Evolutionary conservation across 495 filamentous ascomycete genomes (phyloP), one percentile per base, ranked within the genome.

Genomic region (Bathelium albidoporum): DNA sequence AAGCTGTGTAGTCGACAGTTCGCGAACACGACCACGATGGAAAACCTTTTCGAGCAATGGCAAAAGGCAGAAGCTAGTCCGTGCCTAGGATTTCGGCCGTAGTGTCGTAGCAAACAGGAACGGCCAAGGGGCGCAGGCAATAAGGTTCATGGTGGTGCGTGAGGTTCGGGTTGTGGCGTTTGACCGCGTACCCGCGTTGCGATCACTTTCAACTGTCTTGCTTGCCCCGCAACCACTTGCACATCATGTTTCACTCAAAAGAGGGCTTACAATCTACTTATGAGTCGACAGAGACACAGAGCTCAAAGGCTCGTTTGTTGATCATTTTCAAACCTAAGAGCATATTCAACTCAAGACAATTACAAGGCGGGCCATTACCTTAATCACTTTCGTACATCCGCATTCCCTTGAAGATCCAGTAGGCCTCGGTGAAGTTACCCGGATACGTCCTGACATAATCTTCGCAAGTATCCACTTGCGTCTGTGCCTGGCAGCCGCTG

Each of bases 391-490:
- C 11, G n/a, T 43, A 60, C 32, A 60, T 60, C 4, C 58, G 34
- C 58, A 60, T 36, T n/a, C 58, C 58, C 32, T 71, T 71, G 59
- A 73, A 66, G 36, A 60, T 61, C 72, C 72, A 75, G 62, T 68
- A 74, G 10, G 73, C 71, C 7, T 75, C 65, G 18, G 20, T 58
- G 53, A 74, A 75, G 2, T 72, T 71, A 14, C 58, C 43, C 1
- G 73, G 72, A 60, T 73, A 71, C 45, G 72, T 63, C 31, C 45
- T 58, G 34, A 73, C 73, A 53, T 62, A 75, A 12, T 62, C 68
- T n/a, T 73, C 65, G 66, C 73, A 75, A 1, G 65, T 71, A 14
- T 53, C 43, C 26, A 65, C 67, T 18, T 70, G 69, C 4, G 62
- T 58, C 28, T 44, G 16, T 5, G 64, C 65, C 58, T 71, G 71